Percentiles rank a stretch among this genome's conserved stretches.
Evolutionary conservation across 306 rosid genomes (phyloP).

Genomic region (Leucaena leucocephala): DNA sequence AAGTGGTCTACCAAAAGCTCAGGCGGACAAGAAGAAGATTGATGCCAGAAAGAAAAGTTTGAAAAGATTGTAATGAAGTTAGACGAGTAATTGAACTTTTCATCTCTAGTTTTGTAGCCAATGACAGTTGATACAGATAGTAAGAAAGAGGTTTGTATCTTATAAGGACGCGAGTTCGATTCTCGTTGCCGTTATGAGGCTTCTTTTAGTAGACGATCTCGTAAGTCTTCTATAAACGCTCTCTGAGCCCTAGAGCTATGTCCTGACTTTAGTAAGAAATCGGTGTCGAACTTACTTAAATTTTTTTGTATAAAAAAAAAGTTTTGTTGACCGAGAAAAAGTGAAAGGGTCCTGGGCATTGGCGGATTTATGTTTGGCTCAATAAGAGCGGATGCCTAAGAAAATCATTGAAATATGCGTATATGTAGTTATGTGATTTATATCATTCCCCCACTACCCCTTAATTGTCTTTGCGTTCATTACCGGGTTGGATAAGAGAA

Average conservation of each 20-base stretch:
- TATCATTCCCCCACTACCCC: neutral
- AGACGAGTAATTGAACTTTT: constrained; percentile 36
- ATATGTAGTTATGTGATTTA: neutral
- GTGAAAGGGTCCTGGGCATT: neutral
- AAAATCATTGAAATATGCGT: neutral
- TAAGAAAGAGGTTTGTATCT: no score
- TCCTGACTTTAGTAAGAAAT: no score
- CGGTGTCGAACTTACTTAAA: no score
- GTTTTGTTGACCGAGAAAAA: constrained; percentile 17
- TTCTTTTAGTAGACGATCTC: no score
- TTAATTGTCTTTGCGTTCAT: neutral
- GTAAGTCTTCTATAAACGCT: no score
- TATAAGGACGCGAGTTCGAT: no score
- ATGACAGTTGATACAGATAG: no score
- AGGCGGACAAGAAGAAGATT: constrained; percentile 86
- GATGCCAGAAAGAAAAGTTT: constrained; percentile 98
- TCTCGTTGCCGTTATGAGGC: no score
- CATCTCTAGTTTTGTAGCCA: constrained; percentile 38
- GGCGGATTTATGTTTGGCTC: neutral
- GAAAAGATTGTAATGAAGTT: constrained; percentile 78
- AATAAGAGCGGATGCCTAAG: neutral
- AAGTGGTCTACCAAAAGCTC: constrained; percentile 61
- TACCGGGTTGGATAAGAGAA: no score
- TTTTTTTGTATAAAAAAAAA: no score
- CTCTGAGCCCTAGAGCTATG: no score